Evolutionary conservation across 2,329 filamentous ascomycete species (phyloP), one percentile per base, ranked within the genome.

Genomic region (Cladophialophora carrionii): DNA sequence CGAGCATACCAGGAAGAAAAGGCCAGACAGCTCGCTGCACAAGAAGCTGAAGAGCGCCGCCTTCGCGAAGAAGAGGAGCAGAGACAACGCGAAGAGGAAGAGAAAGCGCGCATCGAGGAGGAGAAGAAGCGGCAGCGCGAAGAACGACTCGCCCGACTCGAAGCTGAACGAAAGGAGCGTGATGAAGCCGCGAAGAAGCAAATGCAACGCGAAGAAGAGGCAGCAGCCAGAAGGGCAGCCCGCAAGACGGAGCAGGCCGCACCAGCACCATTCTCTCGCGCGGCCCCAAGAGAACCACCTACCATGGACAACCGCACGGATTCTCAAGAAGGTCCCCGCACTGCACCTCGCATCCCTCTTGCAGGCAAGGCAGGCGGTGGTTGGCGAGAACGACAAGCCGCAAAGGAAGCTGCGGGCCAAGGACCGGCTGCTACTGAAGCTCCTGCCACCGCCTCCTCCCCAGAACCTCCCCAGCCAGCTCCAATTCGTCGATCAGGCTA

Each of bases 1-100:
- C 94, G 92, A 84, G 92, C 97, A 77, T 87, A 90, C 74, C 89
- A 90, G 72, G 94, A 97, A 75, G 87, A 88, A 72, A 89, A 89
- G 77, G 85, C 91, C 62, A 88, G 90, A 63, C 92, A 97, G 85
- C 92, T 88, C 81, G 85, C 87, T 63, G 92, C 96, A 80, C 86
- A 84, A 57, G 93, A 96, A 78, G 93, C 95, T 78, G 87, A 88
- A 75, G 93, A 96, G 81, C 87, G 88, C 62, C 85, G 85, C 70
- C 83, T 88, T 63, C 85, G 84, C 65, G 95, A 98, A 78, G 92
- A 95, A 73, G 92, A 96, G 77, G 94, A 97, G 83, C 88, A 89
- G 71, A 84, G 86, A 67, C 86, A 85, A 59, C 86, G 83, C 63
- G 95, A 98, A 79, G 94, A 92, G 78, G 90, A 96, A 77, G 93